phyloP scores from a whole-genome alignment of 768 basidiomycete species.

The Cystofilobasidium macerans region DNA sequence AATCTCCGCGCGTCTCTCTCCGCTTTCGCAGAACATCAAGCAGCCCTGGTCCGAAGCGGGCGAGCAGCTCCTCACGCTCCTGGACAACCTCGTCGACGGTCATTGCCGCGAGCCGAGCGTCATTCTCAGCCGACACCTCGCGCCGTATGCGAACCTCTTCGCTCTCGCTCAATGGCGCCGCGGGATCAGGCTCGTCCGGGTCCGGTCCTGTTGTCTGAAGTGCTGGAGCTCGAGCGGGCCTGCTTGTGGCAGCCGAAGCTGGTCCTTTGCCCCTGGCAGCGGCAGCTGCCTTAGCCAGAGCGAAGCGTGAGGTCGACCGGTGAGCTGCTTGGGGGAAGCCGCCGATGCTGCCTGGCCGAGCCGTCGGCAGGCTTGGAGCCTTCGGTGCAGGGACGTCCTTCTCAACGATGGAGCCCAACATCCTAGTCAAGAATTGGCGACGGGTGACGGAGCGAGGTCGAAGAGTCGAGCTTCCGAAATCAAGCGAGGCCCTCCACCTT shows the following conservation, averaged over 20 bases:
- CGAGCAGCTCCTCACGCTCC: slow-evolving; percentile 55
- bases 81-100: slow-evolving; percentile 55
- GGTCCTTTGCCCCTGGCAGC: slow-evolving; percentile 21
- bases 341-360: slow-evolving; percentile 28
- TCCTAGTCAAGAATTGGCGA: not conserved
- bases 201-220: not conserved
- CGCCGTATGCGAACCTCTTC: slow-evolving; percentile 45
- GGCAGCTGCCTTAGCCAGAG: slow-evolving; percentile 34
- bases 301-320: slow-evolving; percentile 51
- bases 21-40: slow-evolving; percentile 52
- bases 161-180: not conserved
- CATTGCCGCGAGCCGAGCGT: slow-evolving; percentile 54
- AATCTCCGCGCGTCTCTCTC: slow-evolving; percentile 43
- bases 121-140: slow-evolving; percentile 55
- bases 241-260: not conserved
- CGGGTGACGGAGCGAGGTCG: too few relatives aligned
- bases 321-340: slow-evolving; percentile 59
- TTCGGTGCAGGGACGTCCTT: slow-evolving; percentile 36
- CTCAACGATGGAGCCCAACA: slow-evolving; percentile 47
- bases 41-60: slow-evolving; percentile 59
- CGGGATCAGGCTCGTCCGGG: not conserved
- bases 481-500: too few relatives aligned
- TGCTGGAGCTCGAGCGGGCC: slow-evolving; percentile 9
- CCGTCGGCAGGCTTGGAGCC: slow-evolving; percentile 28
- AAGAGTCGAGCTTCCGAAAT: too few relatives aligned